Evolutionary conservation across 257 asterid genomes (phyloP), one percentile per base, ranked within the genome.

Genomic region (Leptodermis oblonga): DNA sequence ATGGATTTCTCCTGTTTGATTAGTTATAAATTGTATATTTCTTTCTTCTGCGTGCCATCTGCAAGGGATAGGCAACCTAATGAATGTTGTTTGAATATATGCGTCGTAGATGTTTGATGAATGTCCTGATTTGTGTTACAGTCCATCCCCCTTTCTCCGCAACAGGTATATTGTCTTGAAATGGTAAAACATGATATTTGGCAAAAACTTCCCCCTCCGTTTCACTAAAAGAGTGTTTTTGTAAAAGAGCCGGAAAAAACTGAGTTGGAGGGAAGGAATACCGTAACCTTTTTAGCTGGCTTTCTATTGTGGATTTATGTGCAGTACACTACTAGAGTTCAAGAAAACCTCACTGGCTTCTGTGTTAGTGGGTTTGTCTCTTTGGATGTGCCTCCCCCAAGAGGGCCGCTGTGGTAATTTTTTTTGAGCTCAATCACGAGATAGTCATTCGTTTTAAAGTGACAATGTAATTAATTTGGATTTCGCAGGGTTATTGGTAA

Each of bases 401-500:
- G 51, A 37, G 76, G 80, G 11, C 83, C 83, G 12, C 78, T 79
- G 58, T 79, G 83, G 83, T 79, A 75, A 36, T 12, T 34, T 25
- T 11, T 18, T 5, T 28, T 20, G 3, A 20, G 3, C 23, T 68
- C 5, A 68, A 15, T 30, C 5, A 25, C 31, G 20, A 20, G 64
- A 4, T 33, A 13, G 26, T 28, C 46, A 60, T 61, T 61, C 8
- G 15, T 33, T 61, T 17, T 7, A 7, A 58, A 5, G 28, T 58
- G 4, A 13, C n/a, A 26, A 11, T 13, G 22, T 26, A 1, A 3
- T 11, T 26, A 58, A 42, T 42, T 30, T 28, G 36, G 3, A 12
- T 39, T 5, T n/a, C 68, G 67, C 73, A 79, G 83, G 83, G 78
- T 79, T 53, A 75, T 79, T 42, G 83, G 83, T 36, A 71, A 76